Conservation (phyloP, 2,329 filamentous ascomycete species). For the Beauveria brongniartii region DNA sequence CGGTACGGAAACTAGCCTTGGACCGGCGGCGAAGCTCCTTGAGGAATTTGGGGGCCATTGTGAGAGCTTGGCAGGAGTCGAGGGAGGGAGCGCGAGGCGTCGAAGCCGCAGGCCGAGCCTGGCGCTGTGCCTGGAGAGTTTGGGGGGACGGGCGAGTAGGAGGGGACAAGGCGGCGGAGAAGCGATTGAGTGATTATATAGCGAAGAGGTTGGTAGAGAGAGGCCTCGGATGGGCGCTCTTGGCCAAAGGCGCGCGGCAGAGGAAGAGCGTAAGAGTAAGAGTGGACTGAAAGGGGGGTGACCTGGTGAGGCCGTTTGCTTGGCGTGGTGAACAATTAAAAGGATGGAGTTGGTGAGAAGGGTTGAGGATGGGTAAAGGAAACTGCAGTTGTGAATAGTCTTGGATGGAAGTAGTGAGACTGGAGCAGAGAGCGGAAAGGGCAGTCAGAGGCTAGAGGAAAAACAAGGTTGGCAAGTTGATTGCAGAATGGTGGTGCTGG, state of each 20-base stretch:
- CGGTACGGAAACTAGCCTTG: constrained; percentile 62
- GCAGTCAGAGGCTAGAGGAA: neutral
- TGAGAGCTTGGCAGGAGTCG: constrained; percentile 9
- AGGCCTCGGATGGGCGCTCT: neutral
- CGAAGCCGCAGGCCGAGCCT: neutral
- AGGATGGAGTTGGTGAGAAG: neutral
- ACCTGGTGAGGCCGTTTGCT: neutral
- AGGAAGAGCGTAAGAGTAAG: neutral
- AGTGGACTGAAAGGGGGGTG: neutral
- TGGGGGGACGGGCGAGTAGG: neutral
- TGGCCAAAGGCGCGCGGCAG: constrained; percentile 5
- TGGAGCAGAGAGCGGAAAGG: neutral
- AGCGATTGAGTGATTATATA: constrained; percentile 1
- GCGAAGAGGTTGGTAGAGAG: neutral
- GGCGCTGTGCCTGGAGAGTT: neutral
- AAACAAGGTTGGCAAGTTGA: neutral
- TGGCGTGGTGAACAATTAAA: neutral
- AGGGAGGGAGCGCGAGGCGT: neutral
- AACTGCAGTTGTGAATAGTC: neutral
- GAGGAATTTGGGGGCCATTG: constrained; percentile 56
- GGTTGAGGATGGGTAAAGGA: neutral
- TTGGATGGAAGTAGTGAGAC: neutral
- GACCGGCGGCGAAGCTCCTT: constrained; percentile 72
- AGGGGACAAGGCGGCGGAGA: neutral
- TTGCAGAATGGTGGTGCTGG: neutral